A percentile compares a stretch with the other conserved stretches of the same genome.
Conservation (phyloP, 345 rosid genomes). For the Jatropha curcas region DNA sequence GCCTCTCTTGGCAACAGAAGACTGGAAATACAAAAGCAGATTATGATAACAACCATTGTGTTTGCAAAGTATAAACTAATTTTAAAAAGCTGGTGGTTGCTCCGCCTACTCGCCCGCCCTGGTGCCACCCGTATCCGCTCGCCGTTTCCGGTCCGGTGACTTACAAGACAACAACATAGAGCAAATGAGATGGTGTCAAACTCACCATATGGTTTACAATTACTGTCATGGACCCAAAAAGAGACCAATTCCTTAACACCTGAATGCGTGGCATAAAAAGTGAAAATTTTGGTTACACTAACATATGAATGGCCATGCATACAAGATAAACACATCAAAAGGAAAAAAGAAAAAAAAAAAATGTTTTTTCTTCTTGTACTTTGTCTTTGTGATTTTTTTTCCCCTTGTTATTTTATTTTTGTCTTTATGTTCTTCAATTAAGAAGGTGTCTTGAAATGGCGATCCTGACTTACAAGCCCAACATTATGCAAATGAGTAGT, state of each 20-base stretch:
- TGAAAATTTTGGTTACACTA: neutral
- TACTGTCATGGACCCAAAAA: slow-evolving; percentile 72
- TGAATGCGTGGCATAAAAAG: slow-evolving; percentile 57
- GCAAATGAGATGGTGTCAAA: slow-evolving; percentile 90
- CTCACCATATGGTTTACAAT: slow-evolving; percentile 60
- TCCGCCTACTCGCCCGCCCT: slow-evolving; percentile 55
- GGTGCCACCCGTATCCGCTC: slow-evolving; percentile 84
- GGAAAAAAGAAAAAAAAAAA: neutral
- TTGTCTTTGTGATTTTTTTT: slow-evolving; percentile 10
- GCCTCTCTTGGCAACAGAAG: slow-evolving; percentile 96
- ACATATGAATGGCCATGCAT: neutral
- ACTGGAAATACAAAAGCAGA: slow-evolving; percentile 95
- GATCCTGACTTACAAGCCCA: slow-evolving; percentile 23
- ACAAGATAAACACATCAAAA: neutral
- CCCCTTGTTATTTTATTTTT: neutral
- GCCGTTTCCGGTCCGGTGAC: slow-evolving; percentile 65
- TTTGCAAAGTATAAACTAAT: slow-evolving; percentile 65
- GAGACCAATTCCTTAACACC: slow-evolving; percentile 89
- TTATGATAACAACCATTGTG: slow-evolving; percentile 83
- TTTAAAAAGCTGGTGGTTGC: slow-evolving; percentile 83
- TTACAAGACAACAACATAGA: slow-evolving; percentile 54
- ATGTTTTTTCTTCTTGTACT: neutral
- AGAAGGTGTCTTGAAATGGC: slow-evolving; percentile 34
- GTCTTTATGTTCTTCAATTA: neutral
- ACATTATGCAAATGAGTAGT: slow-evolving; percentile 6